A percentile compares a stretch with the other conserved stretches of the same genome.
phyloP scores from a whole-genome alignment of 2,329 filamentous ascomycete genomes.

The Fusarium xylarioides region DNA sequence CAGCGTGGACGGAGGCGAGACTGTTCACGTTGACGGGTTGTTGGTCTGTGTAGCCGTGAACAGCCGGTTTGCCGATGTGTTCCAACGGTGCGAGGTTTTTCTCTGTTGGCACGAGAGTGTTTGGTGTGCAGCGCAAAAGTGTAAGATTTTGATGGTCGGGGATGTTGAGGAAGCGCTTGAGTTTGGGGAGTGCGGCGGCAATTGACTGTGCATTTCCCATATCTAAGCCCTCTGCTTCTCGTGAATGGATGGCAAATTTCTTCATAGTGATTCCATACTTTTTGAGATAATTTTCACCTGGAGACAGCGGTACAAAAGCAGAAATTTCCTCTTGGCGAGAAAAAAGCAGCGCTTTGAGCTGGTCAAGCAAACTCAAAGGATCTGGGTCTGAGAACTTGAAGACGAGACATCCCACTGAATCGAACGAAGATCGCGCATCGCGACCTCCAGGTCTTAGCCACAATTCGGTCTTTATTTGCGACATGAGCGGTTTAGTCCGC shows the following conservation, averaged over 20 bases:
- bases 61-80: slow-evolving; percentile 19
- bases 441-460: slow-evolving; percentile 2
- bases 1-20: slow-evolving; percentile 25
- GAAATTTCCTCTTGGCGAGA: background rate
- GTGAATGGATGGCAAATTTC: slow-evolving; percentile 16
- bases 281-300: background rate
- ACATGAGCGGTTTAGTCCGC: slow-evolving; percentile 34
- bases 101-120: slow-evolving; percentile 18
- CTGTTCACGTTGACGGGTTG: slow-evolving; percentile 33
- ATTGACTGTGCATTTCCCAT: slow-evolving; percentile 4
- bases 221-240: slow-evolving; percentile 21
- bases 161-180: slow-evolving; percentile 25
- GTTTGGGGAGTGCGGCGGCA: background rate
- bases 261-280: background rate
- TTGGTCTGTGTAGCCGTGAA: slow-evolving; percentile 35
- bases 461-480: slow-evolving; percentile 24
- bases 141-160: slow-evolving; percentile 16
- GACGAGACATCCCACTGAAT: slow-evolving; percentile 1
- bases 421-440: background rate
- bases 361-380: background rate
- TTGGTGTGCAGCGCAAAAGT: slow-evolving; percentile 7
- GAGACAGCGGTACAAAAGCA: background rate
- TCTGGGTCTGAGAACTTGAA: slow-evolving; percentile 15
- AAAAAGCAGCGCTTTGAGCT: rapidly evolving
- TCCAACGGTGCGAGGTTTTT: slow-evolving; percentile 25